Conservation (phyloP, 306 rosid genomes). For the Erythrophleum fordii region DNA sequence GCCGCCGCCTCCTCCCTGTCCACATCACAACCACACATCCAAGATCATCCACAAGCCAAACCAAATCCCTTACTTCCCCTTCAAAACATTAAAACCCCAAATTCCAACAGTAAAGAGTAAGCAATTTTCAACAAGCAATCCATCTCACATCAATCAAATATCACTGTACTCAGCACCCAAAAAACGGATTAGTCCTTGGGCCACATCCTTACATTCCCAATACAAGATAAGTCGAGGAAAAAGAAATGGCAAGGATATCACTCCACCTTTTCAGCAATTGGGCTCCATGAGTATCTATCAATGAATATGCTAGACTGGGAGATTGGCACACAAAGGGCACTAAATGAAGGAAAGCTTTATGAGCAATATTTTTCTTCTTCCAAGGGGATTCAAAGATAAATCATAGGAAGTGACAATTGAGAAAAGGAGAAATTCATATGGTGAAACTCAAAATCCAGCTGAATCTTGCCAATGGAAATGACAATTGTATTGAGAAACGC, state of each 20-base stretch:
- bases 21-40: conserved; percentile 96
- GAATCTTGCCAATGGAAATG: conserved; percentile 15
- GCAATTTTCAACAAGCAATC: conserved; percentile 65
- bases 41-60: conserved; percentile 79
- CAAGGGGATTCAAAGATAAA: not conserved
- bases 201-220: conserved; percentile 56
- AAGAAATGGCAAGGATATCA: conserved; percentile 16
- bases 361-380: not conserved
- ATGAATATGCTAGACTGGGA: conserved; percentile 1
- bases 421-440: conserved; percentile 10
- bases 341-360: not conserved
- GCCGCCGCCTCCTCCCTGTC: conserved; percentile 92
- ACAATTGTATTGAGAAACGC: not conserved
- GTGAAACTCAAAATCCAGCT: conserved; percentile 1
- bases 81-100: conserved; percentile 71
- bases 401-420: conserved; percentile 4
- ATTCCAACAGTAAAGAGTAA: conserved; percentile 60
- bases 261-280: conserved; percentile 38
- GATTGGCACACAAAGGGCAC: not conserved
- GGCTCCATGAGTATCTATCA: conserved; percentile 31
- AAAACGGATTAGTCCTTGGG: conserved; percentile 46
- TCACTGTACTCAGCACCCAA: conserved; percentile 57
- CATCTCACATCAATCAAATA: conserved; percentile 62
- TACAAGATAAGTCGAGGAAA: conserved; percentile 34
- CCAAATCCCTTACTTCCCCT: conserved; percentile 81